Conservation (phyloP, 495 filamentous ascomycete species). For the Niebla homalea region DNA sequence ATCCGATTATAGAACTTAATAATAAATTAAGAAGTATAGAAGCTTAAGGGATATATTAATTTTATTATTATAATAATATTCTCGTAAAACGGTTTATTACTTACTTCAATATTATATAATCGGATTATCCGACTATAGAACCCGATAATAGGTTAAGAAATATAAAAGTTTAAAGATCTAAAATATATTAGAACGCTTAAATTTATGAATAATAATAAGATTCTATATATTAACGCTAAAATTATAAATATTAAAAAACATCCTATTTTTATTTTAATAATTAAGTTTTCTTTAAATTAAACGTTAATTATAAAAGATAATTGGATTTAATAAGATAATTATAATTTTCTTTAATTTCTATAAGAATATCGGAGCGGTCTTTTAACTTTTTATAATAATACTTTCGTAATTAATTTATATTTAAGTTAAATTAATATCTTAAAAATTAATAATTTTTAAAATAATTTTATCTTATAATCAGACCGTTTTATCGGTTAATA, state of each 20-base stretch:
- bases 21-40: no score
- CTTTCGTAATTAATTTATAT: background rate
- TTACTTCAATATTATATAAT: no score
- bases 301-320: background rate
- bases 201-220: no score
- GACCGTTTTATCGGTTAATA: no score
- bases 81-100: no score
- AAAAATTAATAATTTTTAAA: background rate
- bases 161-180: no score
- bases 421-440: background rate
- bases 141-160: no score
- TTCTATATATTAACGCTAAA: background rate
- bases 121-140: no score
- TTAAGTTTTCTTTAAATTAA: background rate
- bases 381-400: slow-evolving; percentile 1
- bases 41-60: background rate
- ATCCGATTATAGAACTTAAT: background rate
- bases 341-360: background rate
- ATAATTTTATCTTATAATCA: no score
- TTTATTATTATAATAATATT: no score
- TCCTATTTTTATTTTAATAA: background rate
- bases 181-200: no score
- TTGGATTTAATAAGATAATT: background rate
- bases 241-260: background rate
- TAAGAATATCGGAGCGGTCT: background rate